Base-by-base conservation (phyloP, 768 basidiomycete species). In the Russula sp. region DNA sequence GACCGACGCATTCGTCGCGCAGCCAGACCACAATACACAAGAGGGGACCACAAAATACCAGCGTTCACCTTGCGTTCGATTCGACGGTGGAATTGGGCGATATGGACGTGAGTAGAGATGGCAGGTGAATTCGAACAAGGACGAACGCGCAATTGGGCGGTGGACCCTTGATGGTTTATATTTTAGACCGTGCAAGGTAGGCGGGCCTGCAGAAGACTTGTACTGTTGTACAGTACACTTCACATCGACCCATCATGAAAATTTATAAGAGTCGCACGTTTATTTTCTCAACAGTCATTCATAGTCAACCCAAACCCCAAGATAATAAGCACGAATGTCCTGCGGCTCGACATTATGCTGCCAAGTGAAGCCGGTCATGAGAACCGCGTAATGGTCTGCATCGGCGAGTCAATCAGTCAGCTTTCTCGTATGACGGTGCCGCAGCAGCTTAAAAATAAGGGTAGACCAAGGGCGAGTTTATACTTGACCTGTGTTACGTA, bases 401-500 rank as follows among this genome's bases (percentile, higher is more conserved):
- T 54, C 27, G 39, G 20, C 6, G 7, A 5, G 47, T 8, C 20
- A 48, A 11, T 62, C 51, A 1, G 27, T 51, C 20, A 32, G 58
- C 42, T 22, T 48, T 34, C 45, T 27, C 27, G 13, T 14, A 14
- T n/a, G 18, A 20, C 49, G 49, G 18, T n/a, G 34, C 14, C 11
- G n/a, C 10, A 4, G 20, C 22, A 22, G 18, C 31, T 44, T n/a
- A 35, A 20, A 13, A 22, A 50, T 27, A 20, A 16, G n/a, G 14
- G 14, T 18, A 27, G 27, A 27, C 27, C 27, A 27, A 27, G 22
- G 49, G 27, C 6, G 31, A 20, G 6, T n/a, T 6, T 3, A 42
- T 3, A 34, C 51, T n/a, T 61, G 67, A 95, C 94, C 94, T 40
- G 94, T 98, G 90, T 93, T 94, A 14, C 91, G 84, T 27, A 87